These are phyloP conservation scores for Arthrobotrys megalospora DNA, from an alignment of 2,329 filamentous ascomycete species.

Conservation along the genomic window DNA sequence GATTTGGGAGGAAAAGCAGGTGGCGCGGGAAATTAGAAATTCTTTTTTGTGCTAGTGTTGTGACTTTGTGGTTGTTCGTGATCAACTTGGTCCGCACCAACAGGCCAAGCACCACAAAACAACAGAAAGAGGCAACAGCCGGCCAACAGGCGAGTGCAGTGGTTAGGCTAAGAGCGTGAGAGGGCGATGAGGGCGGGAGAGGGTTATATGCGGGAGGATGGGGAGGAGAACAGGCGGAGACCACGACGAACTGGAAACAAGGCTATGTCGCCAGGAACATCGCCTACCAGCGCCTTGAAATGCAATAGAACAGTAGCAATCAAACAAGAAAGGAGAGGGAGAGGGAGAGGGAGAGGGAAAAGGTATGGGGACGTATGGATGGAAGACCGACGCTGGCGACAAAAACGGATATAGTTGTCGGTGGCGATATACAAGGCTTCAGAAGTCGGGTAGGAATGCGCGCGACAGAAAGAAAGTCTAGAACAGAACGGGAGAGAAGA, in stretches of 20 bases:
- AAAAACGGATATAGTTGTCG: neutral
- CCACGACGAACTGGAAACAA: neutral
- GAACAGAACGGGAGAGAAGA: neutral
- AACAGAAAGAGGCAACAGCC: conserved; percentile 50
- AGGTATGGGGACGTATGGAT: neutral
- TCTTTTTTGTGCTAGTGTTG: conserved; percentile 61
- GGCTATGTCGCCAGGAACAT: neutral
- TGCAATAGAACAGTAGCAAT: neutral
- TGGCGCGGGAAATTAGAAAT: conserved; percentile 61
- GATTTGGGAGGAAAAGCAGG: conserved; percentile 45
- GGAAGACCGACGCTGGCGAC: conserved; percentile 4
- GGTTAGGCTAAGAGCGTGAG: conserved; percentile 31
- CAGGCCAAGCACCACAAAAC: conserved; percentile 40
- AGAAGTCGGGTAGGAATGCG: conserved; percentile 1
- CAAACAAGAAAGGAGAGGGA: conserved; percentile 8
- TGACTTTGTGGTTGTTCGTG: conserved; percentile 49
- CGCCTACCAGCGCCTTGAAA: neutral
- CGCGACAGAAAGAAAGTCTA: neutral
- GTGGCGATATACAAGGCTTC: conserved; percentile 6
- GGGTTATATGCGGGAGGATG: conserved; percentile 8
- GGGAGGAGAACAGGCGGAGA: conserved; percentile 13
- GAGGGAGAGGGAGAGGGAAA: conserved; percentile 5
- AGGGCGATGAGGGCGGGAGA: conserved; percentile 32
- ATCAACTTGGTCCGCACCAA: conserved; percentile 47
- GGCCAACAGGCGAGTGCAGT: conserved; percentile 36